phyloP scores from a whole-genome alignment of 257 asterid genomes.

The Solanum chilense region DNA sequence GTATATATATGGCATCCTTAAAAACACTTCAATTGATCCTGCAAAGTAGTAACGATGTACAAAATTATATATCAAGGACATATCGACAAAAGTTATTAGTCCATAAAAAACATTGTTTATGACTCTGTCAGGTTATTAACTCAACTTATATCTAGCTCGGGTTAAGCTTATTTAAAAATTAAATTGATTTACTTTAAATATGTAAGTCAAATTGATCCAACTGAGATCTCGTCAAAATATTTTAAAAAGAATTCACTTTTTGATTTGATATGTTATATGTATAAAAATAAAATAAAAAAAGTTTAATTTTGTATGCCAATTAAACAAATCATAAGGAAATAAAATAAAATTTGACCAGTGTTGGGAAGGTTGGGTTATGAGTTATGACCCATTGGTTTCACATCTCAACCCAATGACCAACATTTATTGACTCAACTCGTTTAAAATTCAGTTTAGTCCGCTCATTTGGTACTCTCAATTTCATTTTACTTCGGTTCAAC shows the following conservation, averaged over 20 bases:
- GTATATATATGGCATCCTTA: not conserved
- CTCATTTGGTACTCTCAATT: not conserved
- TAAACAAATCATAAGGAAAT: too few relatives aligned
- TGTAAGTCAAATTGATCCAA: not conserved
- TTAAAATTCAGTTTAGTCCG: not conserved
- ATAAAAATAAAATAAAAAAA: too few relatives aligned
- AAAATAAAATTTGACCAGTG: not conserved
- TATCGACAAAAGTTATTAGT: not conserved
- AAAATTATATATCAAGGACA: not conserved
- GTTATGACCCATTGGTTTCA: not conserved
- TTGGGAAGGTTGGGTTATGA: not conserved
- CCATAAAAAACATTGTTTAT: not conserved
- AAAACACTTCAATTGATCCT: not conserved
- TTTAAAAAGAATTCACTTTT: too few relatives aligned
- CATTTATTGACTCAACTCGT: not conserved
- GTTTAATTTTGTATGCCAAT: not conserved
- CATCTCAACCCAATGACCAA: not conserved
- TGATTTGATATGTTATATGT: not conserved
- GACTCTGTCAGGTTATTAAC: too few relatives aligned
- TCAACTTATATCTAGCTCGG: not conserved
- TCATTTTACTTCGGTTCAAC: not conserved
- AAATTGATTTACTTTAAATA: too few relatives aligned
- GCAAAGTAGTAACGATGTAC: not conserved
- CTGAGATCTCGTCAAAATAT: too few relatives aligned
- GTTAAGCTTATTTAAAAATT: too few relatives aligned